Evolutionary conservation across 2,329 filamentous ascomycete species (phyloP).

Genomic region (Clarireedia paspali): DNA sequence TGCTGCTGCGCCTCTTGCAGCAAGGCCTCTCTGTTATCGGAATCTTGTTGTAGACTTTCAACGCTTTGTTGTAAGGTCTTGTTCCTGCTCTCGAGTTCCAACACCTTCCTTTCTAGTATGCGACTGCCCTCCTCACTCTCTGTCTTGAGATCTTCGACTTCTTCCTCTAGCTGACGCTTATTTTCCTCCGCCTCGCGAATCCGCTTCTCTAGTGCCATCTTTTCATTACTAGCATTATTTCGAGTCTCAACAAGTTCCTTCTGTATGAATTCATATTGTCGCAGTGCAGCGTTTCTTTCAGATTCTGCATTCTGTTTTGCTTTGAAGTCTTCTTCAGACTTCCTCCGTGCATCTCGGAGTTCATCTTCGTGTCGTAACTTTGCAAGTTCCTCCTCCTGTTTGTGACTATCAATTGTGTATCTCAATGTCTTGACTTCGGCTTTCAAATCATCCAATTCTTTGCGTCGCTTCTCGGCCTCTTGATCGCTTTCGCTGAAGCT

Average conservation of each 20-base stretch:
- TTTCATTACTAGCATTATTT: conserved; percentile 44
- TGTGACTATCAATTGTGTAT: conserved; percentile 80
- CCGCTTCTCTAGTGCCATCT: conserved; percentile 59
- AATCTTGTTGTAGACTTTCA: conserved; percentile 40
- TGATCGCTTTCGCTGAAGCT: conserved; percentile 33
- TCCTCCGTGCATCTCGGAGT: conserved; percentile 68
- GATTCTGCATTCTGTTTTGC: conserved; percentile 51
- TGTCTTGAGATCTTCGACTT: conserved; percentile 62
- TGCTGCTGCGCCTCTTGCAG: conserved; percentile 28
- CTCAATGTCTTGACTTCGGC: conserved; percentile 81
- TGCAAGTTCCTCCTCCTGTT: conserved; percentile 79
- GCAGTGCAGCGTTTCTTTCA: conserved; percentile 41
- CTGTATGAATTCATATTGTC: conserved; percentile 42
- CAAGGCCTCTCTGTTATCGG: conserved; percentile 28
- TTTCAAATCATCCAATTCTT: conserved; percentile 67
- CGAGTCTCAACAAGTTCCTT: conserved; percentile 46
- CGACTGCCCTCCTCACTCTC: conserved; percentile 64
- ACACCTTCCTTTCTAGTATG: conserved; percentile 49
- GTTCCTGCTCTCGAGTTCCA: conserved; percentile 54
- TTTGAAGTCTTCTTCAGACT: conserved; percentile 80
- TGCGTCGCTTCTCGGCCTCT: conserved; percentile 19
- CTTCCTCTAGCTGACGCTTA: conserved; percentile 67
- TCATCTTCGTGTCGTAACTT: conserved; percentile 76
- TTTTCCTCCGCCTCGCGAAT: conserved; percentile 67
- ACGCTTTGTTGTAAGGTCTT: conserved; percentile 48